phyloP scores from a whole-genome alignment of 306 rosid species.

The Casuarina glauca region DNA sequence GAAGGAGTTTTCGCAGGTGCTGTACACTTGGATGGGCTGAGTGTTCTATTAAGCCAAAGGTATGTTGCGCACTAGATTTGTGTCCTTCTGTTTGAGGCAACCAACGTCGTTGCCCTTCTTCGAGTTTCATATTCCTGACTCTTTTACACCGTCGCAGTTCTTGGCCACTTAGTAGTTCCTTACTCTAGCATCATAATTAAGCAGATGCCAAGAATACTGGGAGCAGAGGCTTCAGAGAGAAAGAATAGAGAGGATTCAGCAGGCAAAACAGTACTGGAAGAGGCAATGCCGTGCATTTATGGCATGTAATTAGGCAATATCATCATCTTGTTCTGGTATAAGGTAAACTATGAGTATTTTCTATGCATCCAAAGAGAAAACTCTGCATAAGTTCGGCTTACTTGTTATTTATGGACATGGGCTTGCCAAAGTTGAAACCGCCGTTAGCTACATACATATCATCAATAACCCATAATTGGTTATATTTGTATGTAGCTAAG shows the following conservation, averaged over 20 bases:
- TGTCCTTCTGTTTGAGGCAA: not conserved
- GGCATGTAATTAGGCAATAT: conserved; percentile 30
- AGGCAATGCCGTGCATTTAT: conserved; percentile 53
- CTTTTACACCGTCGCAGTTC: not conserved
- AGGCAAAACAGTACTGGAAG: conserved; percentile 84
- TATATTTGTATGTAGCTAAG: too few species aligned
- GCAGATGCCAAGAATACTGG: conserved; percentile 80
- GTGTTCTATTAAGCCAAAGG: conserved; percentile 58
- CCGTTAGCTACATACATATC: too few species aligned
- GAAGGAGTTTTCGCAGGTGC: conserved; percentile 51
- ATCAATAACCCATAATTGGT: too few species aligned
- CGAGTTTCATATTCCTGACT: not conserved
- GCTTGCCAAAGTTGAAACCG: too few species aligned
- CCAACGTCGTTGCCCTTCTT: not conserved
- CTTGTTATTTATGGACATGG: too few species aligned
- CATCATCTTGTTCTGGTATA: too few species aligned
- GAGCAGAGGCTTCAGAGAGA: conserved; percentile 61
- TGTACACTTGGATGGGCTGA: conserved; percentile 76
- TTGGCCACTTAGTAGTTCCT: not conserved
- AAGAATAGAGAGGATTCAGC: conserved; percentile 71
- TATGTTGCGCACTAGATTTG: conserved; percentile 17
- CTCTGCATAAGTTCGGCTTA: too few species aligned
- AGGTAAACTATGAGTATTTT: too few species aligned
- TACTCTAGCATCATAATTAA: not conserved
- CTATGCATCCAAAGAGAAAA: too few species aligned